Conservation (phyloP, 176 grass and related monocot species). For the Rhipidocladum racemiflorum region DNA sequence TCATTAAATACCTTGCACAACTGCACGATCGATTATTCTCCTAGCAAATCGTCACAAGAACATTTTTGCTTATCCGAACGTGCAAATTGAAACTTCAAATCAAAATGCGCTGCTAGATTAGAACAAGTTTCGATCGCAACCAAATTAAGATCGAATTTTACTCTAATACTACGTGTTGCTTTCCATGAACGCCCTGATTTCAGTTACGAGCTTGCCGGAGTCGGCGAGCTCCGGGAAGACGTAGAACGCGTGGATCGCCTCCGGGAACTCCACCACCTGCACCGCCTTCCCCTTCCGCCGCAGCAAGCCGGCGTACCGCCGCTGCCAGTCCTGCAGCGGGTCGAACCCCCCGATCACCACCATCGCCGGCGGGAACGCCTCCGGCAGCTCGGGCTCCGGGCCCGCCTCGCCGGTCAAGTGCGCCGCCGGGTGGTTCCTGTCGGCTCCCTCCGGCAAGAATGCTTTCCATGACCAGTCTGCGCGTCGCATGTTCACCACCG, state of each 20-base stretch:
- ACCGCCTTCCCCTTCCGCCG: background rate
- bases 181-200: background rate
- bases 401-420: background rate
- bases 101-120: no score
- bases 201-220: background rate
- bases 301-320: slow-evolving; percentile 17
- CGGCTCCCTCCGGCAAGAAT: slow-evolving; percentile 32
- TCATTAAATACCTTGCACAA: no score
- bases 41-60: no score
- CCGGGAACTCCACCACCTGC: slow-evolving; percentile 33
- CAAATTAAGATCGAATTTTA: background rate
- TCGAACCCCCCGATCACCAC: slow-evolving; percentile 30
- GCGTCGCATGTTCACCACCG: background rate
- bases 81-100: no score
- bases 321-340: slow-evolving; percentile 45
- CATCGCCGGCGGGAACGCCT: slow-evolving; percentile 36
- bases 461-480: slow-evolving; percentile 20
- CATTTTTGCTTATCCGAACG: no score
- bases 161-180: background rate
- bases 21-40: no score
- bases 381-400: background rate
- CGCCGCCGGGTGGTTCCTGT: slow-evolving; percentile 22
- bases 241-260: slow-evolving; percentile 30
- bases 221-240: slow-evolving; percentile 26
- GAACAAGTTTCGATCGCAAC: background rate